Conservation (phyloP, 257 asterid species). For the Vinca minor region DNA sequence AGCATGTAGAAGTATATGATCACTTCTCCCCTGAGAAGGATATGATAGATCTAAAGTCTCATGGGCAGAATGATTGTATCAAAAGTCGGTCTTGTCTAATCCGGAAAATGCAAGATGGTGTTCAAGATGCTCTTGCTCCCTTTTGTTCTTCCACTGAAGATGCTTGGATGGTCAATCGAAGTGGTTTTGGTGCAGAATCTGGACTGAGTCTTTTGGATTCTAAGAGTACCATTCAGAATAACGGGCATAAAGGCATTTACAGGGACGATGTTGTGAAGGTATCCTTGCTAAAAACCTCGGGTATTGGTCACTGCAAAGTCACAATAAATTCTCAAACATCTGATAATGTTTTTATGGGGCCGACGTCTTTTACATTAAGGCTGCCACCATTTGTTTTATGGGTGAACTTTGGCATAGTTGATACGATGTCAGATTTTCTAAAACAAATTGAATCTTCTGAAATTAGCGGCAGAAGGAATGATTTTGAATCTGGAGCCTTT, state of each 20-base stretch:
- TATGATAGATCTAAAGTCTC: slow-evolving; percentile 23
- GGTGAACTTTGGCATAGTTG: slow-evolving; percentile 54
- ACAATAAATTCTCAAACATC: slow-evolving; percentile 40
- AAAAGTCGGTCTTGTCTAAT: slow-evolving; percentile 33
- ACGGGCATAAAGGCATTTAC: slow-evolving; percentile 24
- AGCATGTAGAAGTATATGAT: slow-evolving; percentile 63
- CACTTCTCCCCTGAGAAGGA: slow-evolving; percentile 41
- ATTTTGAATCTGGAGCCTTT: slow-evolving; percentile 18
- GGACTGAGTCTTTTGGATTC: slow-evolving; percentile 28
- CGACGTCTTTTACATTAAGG: slow-evolving; percentile 56
- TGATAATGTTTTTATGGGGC: slow-evolving; percentile 42
- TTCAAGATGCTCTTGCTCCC: slow-evolving; percentile 54
- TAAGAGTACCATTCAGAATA: slow-evolving; percentile 27
- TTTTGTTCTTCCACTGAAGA: slow-evolving; percentile 33
- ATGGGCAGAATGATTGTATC: slow-evolving; percentile 18
- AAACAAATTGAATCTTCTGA: slow-evolving; percentile 40
- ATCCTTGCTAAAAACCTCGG: slow-evolving; percentile 65
- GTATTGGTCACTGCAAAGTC: slow-evolving; percentile 47
- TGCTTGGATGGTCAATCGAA: slow-evolving; percentile 19
- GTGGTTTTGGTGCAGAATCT: slow-evolving; percentile 25
- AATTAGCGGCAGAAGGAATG: slow-evolving; percentile 23
- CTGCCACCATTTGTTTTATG: slow-evolving; percentile 70
- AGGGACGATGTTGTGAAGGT: slow-evolving; percentile 39
- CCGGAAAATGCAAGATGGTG: slow-evolving; percentile 55
- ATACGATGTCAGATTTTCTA: slow-evolving; percentile 33